Evolutionary conservation across 2,329 filamentous ascomycete species (phyloP).

Genomic region (Fusarium xylarioides): DNA sequence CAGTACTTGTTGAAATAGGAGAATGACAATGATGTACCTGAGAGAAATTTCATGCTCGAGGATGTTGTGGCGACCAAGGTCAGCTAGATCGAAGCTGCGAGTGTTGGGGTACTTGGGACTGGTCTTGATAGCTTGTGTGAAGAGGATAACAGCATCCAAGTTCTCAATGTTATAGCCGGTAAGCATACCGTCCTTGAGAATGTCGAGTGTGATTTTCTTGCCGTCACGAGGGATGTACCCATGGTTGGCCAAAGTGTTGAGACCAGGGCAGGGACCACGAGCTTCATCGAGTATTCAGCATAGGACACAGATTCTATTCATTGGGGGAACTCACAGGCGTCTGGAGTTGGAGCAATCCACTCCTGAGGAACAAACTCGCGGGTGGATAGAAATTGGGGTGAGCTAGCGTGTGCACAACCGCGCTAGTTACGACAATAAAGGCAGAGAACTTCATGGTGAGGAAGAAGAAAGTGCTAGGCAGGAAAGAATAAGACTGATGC

Average conservation of each 20-base stretch:
- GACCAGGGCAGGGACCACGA: conserved; percentile 4
- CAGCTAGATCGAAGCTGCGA: background rate
- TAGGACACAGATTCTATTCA: background rate
- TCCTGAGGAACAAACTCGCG: conserved; percentile 1
- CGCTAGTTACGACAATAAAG: background rate
- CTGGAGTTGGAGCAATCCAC: background rate
- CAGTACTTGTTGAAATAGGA: accelerated
- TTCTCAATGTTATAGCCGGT: conserved; percentile 1
- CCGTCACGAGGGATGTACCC: conserved; percentile 4
- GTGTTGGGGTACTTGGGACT: background rate
- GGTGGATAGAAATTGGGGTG: background rate
- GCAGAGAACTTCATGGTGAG: background rate
- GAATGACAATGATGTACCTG: background rate
- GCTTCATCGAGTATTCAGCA: background rate
- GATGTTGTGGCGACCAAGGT: background rate
- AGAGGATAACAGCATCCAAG: background rate
- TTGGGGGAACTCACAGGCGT: background rate
- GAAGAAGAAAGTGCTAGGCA: accelerated
- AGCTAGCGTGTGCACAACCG: accelerated
- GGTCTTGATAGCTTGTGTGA: conserved; percentile 3
- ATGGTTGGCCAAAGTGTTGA: conserved; percentile 9
- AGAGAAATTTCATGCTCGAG: conserved; percentile 8
- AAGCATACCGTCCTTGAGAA: conserved; percentile 1
- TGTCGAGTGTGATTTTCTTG: background rate
- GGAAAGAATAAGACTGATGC: background rate